Base-by-base conservation (phyloP, 2,329 filamentous ascomycete species). In the Lachnum nothofagi region DNA sequence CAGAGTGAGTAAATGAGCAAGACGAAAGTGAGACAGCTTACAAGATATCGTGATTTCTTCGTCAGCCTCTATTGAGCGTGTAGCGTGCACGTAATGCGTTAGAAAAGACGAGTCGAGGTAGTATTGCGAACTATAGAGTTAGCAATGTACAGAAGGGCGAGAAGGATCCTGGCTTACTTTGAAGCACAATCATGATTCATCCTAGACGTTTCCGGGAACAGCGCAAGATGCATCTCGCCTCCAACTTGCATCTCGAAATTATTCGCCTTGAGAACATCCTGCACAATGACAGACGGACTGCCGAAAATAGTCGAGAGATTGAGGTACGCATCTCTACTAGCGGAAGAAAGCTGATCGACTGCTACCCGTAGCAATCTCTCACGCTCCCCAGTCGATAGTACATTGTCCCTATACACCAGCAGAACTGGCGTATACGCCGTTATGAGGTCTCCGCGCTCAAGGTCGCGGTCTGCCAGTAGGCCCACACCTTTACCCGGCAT, bases 141-240 rank as follows among this genome's bases (percentile, higher is more conserved):
- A 33, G n/a, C 25, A 31, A 17, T 29, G 34, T 14, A 33, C 10
- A 12, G 27, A 0, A 24, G 1, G 29, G 29, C n/a, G 12, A 34
- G 6, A 4, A 43, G 29, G 25, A 14, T 17, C 14, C 6, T 9
- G 5, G 58, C 61, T 6, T 70, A 67, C 52, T 71, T 70, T 1
- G 70, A 68, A 44, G 67, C 68, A 48, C 70, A 72, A 25, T 66
- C 70, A 53, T 72, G 70, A 50, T 72, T 72, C 27, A 70, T 52
- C 17, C 68, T 52, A 19, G 63, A 64, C 0, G 69, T 66, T 48
- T 71, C 69, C 0, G 70, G 69, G 24, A 68, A 72, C 6, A 53
- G 25, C 12, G 46, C 51, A 2, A 53, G 40, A 44, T 53, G 51
- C 43, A 46, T 46, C 25, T 20, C 12, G 5, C 51, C 43, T 3